Base-by-base conservation (phyloP, 2,329 filamentous ascomycete genomes). In the Ascochyta koolunga region DNA sequence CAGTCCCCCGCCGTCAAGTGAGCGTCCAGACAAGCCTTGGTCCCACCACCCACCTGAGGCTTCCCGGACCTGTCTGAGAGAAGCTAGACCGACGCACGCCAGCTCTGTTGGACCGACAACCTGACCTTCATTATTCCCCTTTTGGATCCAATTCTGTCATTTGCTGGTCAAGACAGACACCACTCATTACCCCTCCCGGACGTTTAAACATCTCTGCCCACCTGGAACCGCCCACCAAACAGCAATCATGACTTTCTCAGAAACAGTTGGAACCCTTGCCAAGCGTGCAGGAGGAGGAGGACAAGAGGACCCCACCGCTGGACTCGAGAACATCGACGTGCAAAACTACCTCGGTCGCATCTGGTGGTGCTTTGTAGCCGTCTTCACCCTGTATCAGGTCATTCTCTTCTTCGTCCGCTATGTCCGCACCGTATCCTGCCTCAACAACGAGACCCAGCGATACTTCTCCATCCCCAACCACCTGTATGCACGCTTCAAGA, bases 381-480 rank as follows among this genome's bases (percentile, higher is more conserved):
- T 82, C 43, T 80, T 93, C 64, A 80, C 90, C 59, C 64, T 87
- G 59, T 93, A 90, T 84, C 86, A 88, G 57, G 73, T 87, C 59
- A 75, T 79, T 49, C 81, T 86, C 44, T 80, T 83, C 49, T 76
- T 89, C 51, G 79, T 84, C 53, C 85, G 83, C 62, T 88, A 95
- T 68, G 79, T 93, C 32, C 86, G 92, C 59, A 88, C 84, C 22
- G 80, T 96, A 38, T 83, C 89, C 36, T 91, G 87, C 67, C 82
- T 96, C 61, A 88, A 84, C 77, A 91, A 91, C 77, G 88, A 90
- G 60, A 88, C 82, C 1, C 92, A 96, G 73, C 82, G 84, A 56
- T 96, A 91, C 78, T 96, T 93, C 70, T 83, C 87, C 39, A 78
- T 79, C 21, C 82, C 89, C 5, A 88, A 90, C 58, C 64, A 67